These are phyloP conservation scores for Diaporthe ilicicola DNA, from an alignment of 2,329 filamentous ascomycete species.

Conservation along the genomic window DNA sequence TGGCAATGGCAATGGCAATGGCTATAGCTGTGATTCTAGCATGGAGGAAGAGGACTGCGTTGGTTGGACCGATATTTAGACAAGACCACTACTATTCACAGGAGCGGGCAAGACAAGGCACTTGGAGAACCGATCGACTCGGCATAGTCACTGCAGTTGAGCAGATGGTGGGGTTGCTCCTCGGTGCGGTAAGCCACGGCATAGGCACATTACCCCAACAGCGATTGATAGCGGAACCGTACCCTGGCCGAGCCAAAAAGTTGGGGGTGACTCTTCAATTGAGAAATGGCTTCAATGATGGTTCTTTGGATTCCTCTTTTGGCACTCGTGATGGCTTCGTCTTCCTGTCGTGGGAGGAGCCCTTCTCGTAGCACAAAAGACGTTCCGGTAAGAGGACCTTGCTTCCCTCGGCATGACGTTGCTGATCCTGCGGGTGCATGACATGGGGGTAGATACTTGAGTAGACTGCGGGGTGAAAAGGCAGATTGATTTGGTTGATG, in stretches of 20 bases:
- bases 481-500: background rate
- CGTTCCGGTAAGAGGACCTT: background rate
- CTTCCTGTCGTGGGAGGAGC: background rate
- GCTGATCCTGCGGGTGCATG: background rate
- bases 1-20: too few species aligned
- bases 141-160: background rate
- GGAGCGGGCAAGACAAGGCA: background rate
- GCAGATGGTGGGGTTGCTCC: background rate
- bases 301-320: background rate
- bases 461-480: slow-evolving; percentile 7
- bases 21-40: background rate
- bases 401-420: slow-evolving; percentile 1
- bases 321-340: background rate
- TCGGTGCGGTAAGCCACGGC: slow-evolving; percentile 13
- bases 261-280: too few species aligned
- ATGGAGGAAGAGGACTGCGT: background rate
- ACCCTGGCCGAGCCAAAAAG: background rate
- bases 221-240: background rate
- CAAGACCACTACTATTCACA: background rate
- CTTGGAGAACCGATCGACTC: background rate
- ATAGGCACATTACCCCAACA: slow-evolving; percentile 3
- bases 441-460: background rate
- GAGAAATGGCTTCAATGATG: background rate
- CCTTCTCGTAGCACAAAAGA: background rate
- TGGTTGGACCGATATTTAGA: background rate